These are phyloP conservation scores for Pulicaria dysenterica DNA, from an alignment of 129 eudicot species.

Conservation along the genomic window DNA sequence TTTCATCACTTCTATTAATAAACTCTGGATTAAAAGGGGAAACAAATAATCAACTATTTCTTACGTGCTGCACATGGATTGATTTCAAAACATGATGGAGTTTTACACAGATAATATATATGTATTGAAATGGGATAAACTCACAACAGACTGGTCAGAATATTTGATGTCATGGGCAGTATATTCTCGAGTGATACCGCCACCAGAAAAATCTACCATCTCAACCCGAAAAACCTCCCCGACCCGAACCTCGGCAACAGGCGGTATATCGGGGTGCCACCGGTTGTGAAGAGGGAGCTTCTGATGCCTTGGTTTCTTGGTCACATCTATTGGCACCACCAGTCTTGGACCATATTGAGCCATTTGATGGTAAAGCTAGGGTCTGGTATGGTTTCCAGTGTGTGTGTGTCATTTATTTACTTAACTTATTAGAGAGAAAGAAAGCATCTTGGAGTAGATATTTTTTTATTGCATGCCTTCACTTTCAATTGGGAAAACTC, in stretches of 20 bases:
- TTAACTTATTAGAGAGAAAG: constrained; percentile 5
- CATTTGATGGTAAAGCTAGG: constrained; percentile 34
- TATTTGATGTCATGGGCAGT: constrained; percentile 74
- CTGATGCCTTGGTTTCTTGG: constrained; percentile 77
- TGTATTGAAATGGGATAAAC: constrained; percentile 14
- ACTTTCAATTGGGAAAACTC: constrained; percentile 29
- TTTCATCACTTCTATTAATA: background rate
- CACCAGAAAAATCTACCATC: constrained; percentile 85
- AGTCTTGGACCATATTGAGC: constrained; percentile 53
- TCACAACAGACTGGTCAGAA: constrained; percentile 67
- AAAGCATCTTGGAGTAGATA: constrained; percentile 20
- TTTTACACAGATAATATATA: background rate
- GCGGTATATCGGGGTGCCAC: constrained; percentile 91
- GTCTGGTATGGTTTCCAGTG: background rate
- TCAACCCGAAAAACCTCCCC: constrained; percentile 78
- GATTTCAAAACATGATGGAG: background rate
- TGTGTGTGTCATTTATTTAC: background rate
- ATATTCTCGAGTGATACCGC: constrained; percentile 57
- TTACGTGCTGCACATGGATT: background rate
- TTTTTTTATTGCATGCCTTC: constrained; percentile 22
- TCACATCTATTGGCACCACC: constrained; percentile 68
- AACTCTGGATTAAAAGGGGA: background rate
- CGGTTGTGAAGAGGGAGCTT: constrained; percentile 79
- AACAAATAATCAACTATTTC: background rate
- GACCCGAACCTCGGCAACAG: constrained; percentile 58